Evolutionary conservation across 345 rosid genomes (phyloP).

Genomic region (Euphorbia peplus): DNA sequence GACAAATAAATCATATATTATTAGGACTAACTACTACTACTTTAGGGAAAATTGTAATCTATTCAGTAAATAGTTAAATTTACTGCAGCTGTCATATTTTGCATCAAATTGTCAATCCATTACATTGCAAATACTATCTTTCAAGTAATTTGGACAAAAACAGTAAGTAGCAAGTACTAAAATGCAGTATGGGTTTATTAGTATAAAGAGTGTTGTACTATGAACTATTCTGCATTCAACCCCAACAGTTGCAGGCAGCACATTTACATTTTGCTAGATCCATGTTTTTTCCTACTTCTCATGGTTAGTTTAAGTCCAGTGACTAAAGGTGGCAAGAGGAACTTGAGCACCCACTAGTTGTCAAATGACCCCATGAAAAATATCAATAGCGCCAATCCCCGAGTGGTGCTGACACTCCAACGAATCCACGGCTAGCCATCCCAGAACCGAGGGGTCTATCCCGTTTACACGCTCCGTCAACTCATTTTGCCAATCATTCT

Average conservation of each 20-base stretch:
- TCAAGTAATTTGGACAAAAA: neutral
- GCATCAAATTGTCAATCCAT: constrained; percentile 9
- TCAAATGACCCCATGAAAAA: neutral
- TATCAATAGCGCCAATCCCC: neutral
- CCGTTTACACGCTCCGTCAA: too few relatives aligned
- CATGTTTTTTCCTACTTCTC: neutral
- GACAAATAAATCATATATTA: neutral
- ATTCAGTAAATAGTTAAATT: constrained; percentile 13
- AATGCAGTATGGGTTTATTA: neutral
- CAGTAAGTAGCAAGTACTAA: neutral
- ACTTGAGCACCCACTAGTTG: too few relatives aligned
- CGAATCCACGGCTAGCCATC: too few relatives aligned
- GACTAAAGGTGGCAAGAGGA: too few relatives aligned
- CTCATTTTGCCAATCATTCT: too few relatives aligned
- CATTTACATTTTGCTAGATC: neutral
- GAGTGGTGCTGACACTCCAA: too few relatives aligned
- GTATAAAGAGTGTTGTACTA: neutral
- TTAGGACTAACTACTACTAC: constrained; percentile 5
- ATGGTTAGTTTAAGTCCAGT: neutral
- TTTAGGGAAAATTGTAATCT: constrained; percentile 14
- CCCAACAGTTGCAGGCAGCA: neutral
- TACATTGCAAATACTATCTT: neutral
- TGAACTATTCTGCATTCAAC: constrained; percentile 4
- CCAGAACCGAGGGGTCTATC: too few relatives aligned
- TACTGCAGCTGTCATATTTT: neutral